Base-by-base conservation (phyloP, 768 basidiomycete species). In the Mycena sanguinolenta region DNA sequence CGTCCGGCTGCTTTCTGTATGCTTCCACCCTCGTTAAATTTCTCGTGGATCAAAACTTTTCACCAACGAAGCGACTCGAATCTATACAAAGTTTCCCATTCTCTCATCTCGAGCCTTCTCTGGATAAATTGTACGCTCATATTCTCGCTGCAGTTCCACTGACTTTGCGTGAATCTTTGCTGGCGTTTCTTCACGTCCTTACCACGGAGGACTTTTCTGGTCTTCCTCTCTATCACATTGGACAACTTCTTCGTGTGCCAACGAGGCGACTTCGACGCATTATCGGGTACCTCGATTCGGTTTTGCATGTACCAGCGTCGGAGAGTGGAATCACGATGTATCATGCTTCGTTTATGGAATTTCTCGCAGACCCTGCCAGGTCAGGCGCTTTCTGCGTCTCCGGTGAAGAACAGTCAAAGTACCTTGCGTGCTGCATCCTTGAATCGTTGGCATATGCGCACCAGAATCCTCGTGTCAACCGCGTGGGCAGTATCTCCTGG, bases 21-120 rank as follows among this genome's bases (percentile, higher is more conserved):
- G 72, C 68, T 2, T 69, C 63, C 5, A 73, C 61, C 13, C 68
- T 73, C 42, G 23, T 70, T 59, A 57, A 12, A 9, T 73, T 73
- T 50, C 55, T 73, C 6, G 38, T 21, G 25, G 65, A 69, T 32
- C 14, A 38, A 32, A 38, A 54, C 14, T 73, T 70, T 27, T 36
- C 38, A 16, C 64, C 55, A 6, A 36, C 34, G 25, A 44, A 61
- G 17, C 67, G 72, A 25, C 36, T 73, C 34, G 17, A 58, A 0
- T 49, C 25, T 27, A 25, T 73, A 6, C 25, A 54, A 25, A 46
- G 13, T n/a, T 30, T 59, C 23, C 60, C 63, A 7, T 28, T 36
- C 21, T 7, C 10, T n/a, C 63, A 17, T 42, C 27, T 42, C 50
- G 44, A 49, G 42, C 63, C 49, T 42, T n/a, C 72, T 14, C 55